Conservation (phyloP, 441 rosid species). For the Gossypium davidsonii region DNA sequence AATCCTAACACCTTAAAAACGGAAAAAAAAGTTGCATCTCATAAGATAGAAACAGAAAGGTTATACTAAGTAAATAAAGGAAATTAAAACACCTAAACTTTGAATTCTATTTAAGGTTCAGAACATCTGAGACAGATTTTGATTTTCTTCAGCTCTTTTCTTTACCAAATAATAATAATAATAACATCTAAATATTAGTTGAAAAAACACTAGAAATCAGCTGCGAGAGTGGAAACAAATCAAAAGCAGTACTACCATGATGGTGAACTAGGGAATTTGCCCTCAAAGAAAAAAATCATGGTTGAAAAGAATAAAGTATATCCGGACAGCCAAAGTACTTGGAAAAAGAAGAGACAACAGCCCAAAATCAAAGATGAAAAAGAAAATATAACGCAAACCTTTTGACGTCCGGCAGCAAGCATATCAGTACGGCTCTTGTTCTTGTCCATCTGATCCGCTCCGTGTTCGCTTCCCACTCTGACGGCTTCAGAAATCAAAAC, state of each 20-base stretch:
- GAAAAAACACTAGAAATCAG: not conserved
- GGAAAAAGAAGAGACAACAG: not conserved
- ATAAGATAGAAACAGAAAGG: not conserved
- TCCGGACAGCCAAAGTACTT: not conserved
- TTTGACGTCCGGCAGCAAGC: constrained; percentile 93
- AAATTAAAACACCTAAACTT: not conserved
- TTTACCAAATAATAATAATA: not conserved
- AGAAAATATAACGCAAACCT: constrained; percentile 35
- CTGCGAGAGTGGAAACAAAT: not conserved
- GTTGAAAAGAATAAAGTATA: not conserved
- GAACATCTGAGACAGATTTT: not conserved
- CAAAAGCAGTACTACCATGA: not conserved
- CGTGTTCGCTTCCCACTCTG: constrained; percentile 19
- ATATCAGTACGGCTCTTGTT: constrained; percentile 85
- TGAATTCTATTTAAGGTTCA: constrained; percentile 1
- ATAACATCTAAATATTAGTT: not conserved
- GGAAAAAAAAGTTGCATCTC: not conserved
- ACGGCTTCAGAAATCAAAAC: constrained; percentile 25
- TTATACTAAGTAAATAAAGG: not conserved
- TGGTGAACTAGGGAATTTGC: not conserved
- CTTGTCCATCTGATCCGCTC: constrained; percentile 78
- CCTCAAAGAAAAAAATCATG: not conserved
- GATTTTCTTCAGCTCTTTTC: not conserved
- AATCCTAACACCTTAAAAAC: not conserved
- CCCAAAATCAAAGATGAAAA: not conserved